Evolutionary conservation across 768 basidiomycete species (phyloP), one percentile per base, ranked within the genome.

Genomic region (Mycena rosella): DNA sequence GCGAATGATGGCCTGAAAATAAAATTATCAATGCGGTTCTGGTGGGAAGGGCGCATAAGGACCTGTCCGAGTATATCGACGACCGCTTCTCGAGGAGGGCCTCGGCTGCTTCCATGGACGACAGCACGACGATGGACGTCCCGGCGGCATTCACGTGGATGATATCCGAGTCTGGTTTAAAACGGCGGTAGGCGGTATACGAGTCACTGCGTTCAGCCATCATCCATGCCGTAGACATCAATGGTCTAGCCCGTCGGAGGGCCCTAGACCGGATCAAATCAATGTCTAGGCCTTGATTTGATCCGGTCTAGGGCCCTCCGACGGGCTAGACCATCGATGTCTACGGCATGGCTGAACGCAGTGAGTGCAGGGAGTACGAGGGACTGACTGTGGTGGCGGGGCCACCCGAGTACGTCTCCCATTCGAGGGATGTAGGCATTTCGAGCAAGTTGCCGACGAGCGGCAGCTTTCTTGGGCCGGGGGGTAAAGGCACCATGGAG

Each of bases 391-490:
- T 80, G 86, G 74, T 81, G 76, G 57, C 78, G 73, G 22, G 77
- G 80, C 86, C 85, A 87, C 54, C 67, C 5, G 75, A 38, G 63
- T 81, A 85, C 27, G 79, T 76, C 60, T 83, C 71, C 84, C 85
- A 87, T n/a, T 80, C 77, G 26, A 47, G 26, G 13, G 78, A 80
- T 38, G 80, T 74, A 18, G 86, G 84, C 70, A 86, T 76, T 52
- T 82, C 80, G 2, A 83, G 73, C 26, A 85, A 68, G 63, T 86
- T 87, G 1, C 83, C 85, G 40, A 87, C 32, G 11, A 86, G 44
- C 8, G 85, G 85, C 17, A 82, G 72, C 38, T 79, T 78, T 47
- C 75, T 78, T 11, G 85, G 85, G 18, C 85, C 82, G 10, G 80
- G 78, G 15, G 85, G 85, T 38, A 60, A 52, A 20, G 60, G 49